phyloP scores from a whole-genome alignment of 2,329 filamentous ascomycete species.

The Talaromyces sp. region DNA sequence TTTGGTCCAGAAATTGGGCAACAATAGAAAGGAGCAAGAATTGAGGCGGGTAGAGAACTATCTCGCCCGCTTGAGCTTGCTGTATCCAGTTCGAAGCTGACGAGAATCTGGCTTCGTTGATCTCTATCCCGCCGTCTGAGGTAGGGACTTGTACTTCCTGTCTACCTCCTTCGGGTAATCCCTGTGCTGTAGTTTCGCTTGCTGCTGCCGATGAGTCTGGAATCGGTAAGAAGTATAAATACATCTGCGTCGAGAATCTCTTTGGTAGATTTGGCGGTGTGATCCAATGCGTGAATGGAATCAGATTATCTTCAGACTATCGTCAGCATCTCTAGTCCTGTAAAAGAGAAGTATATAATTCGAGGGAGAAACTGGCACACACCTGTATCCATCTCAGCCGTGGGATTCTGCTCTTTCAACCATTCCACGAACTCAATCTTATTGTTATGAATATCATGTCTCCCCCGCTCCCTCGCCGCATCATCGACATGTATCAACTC shows the following conservation, averaged over 20 bases:
- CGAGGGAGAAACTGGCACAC: neutral
- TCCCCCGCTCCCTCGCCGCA: conserved; percentile 58
- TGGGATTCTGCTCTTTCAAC: conserved; percentile 38
- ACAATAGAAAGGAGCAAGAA: conserved; percentile 56
- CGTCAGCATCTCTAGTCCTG: neutral
- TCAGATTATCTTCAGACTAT: conserved; percentile 56
- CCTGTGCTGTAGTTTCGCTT: conserved; percentile 17
- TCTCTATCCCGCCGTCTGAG: conserved; percentile 63
- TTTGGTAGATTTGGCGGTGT: conserved; percentile 67
- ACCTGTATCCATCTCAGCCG: conserved; percentile 55
- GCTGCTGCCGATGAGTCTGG: conserved; percentile 29
- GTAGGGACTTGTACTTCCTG: conserved; percentile 63
- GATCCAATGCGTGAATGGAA: conserved; percentile 88
- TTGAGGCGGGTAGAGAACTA: conserved; percentile 89
- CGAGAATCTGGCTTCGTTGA: conserved; percentile 74
- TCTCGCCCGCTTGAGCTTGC: conserved; percentile 57
- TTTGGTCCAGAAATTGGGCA: conserved; percentile 45
- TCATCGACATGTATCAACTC: conserved; percentile 58
- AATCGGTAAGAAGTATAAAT: conserved; percentile 78
- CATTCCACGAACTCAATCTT: conserved; percentile 64
- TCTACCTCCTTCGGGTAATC: conserved; percentile 41
- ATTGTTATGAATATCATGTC: conserved; percentile 64
- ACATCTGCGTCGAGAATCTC: conserved; percentile 95
- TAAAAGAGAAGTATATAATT: neutral
- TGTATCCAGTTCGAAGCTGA: conserved; percentile 64